Evolutionary conservation across 352 stramenopile species (phyloP).

Genomic region (Vaucheria bursata): DNA sequence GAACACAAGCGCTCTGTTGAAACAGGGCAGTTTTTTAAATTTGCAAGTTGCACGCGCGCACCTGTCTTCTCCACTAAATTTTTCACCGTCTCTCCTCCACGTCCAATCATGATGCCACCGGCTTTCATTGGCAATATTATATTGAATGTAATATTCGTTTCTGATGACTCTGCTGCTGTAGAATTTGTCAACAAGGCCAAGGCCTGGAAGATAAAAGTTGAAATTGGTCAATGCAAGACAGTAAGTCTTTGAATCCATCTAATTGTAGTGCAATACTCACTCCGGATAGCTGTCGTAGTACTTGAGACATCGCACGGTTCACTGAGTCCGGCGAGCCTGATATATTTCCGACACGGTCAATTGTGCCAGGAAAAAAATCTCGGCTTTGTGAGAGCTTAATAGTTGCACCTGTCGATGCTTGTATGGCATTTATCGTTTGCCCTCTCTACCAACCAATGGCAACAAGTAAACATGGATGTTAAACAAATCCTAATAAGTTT

Average conservation of each 20-base stretch:
- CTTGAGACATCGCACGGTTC: conserved; percentile 21
- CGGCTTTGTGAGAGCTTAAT: conserved; percentile 53
- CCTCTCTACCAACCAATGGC: too few relatives aligned
- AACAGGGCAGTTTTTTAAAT: background rate
- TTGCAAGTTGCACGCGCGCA: background rate
- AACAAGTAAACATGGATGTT: too few relatives aligned
- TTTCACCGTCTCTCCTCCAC: conserved; percentile 41
- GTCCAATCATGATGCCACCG: conserved; percentile 34
- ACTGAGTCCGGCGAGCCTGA: conserved; percentile 32
- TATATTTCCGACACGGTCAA: conserved; percentile 47
- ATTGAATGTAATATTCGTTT: too few relatives aligned
- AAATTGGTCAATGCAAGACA: too few relatives aligned
- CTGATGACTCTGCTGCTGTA: background rate
- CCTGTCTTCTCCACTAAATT: conserved; percentile 22
- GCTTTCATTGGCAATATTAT: background rate
- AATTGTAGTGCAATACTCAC: too few relatives aligned
- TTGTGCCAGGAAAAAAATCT: conserved; percentile 50
- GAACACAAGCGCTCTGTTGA: background rate
- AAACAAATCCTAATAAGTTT: too few relatives aligned
- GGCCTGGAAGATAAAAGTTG: too few relatives aligned
- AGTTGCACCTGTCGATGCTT: conserved; percentile 37
- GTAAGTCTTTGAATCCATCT: too few relatives aligned
- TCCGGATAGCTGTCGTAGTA: conserved; percentile 30
- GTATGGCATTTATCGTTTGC: conserved; percentile 45
- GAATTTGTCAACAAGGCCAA: too few relatives aligned